Evolutionary conservation across 345 rosid genomes (phyloP), one percentile per base, ranked within the genome.

Genomic region (Eucalyptus pauciflora): DNA sequence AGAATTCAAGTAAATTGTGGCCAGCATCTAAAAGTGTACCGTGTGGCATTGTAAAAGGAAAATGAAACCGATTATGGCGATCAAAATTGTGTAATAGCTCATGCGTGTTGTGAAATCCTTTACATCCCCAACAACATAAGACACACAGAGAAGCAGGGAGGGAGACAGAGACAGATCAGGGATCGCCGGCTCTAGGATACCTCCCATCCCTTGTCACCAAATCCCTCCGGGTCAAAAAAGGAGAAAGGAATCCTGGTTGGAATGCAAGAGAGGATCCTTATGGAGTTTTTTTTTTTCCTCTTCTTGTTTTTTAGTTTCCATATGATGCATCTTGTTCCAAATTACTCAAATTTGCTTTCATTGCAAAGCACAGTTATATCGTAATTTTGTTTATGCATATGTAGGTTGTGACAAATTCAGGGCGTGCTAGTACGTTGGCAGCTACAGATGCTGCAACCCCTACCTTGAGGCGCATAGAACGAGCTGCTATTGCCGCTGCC

Each of bases 391-490:
- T 76, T 76, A 76, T 76, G 83, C 46, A 37, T 90, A 89, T 92
- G 87, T 93, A 98, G 99, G 94, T 98, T 91, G 98, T 98, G 87
- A 98, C 99, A 87, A 98, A 96, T 91, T 95, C 99, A 33, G 99
- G 99, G 80, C 97, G 98, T 90, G 97, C 98, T 8, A 97, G 95
- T 92, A 94, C 98, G 27, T 89, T 98, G 83, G 97, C 99, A 86
- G 99, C 99, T 79, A 97, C 98, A 29, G 99, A 98, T 95, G 99
- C 99, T 89, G 99, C 99, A 88, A 98, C 97, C 86, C 99, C 99
- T 52, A 97, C 99, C 60, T 88, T 98, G 91, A 95, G 96, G 91
- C 99, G 99, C 91, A 98, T 98, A 81, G 99, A 98, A 91, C 95
- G 99, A 94, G 99, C 99, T 29, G 99, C 99, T 89, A 95, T 98